These are phyloP conservation scores for Ganoderma boninense DNA, from an alignment of 1,284 basidiomycete genomes.

Conservation along the genomic window DNA sequence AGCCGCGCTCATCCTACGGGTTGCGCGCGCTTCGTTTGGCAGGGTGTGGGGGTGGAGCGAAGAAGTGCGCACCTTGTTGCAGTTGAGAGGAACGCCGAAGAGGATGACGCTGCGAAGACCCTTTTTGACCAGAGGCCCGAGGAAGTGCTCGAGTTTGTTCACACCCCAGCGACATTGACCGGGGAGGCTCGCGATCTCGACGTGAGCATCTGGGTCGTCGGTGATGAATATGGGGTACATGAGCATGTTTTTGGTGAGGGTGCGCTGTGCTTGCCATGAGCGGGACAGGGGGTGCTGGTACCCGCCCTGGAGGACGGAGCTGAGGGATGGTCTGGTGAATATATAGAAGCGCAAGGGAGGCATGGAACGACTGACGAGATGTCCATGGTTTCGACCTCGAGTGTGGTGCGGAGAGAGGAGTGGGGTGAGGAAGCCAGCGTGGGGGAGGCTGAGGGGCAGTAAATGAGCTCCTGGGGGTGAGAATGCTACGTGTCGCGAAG, in stretches of 20 bases:
- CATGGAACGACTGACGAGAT: slow-evolving; percentile 33
- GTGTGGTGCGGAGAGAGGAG: neutral
- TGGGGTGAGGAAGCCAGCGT: slow-evolving; percentile 8
- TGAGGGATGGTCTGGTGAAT: slow-evolving; percentile 32
- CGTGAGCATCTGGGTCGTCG: slow-evolving; percentile 87
- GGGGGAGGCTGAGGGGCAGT: neutral
- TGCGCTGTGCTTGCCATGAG: slow-evolving; percentile 81
- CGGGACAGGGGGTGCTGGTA: slow-evolving; percentile 91
- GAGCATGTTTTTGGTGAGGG: slow-evolving; percentile 89
- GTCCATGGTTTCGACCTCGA: slow-evolving; percentile 28
- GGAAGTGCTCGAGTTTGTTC: slow-evolving; percentile 89
- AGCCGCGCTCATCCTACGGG: slow-evolving; percentile 80
- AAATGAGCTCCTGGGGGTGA: slow-evolving; percentile 2
- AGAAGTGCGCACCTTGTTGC: slow-evolving; percentile 73
- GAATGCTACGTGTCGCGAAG: slow-evolving; percentile 16
- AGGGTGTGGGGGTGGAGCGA: slow-evolving; percentile 5
- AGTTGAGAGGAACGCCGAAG: slow-evolving; percentile 93
- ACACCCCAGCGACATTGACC: slow-evolving; percentile 95
- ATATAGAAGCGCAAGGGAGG: neutral
- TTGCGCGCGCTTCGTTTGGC: neutral
- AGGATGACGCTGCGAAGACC: slow-evolving; percentile 94
- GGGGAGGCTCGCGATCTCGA: slow-evolving; percentile 81
- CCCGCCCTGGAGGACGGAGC: slow-evolving; percentile 90
- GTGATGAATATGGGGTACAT: slow-evolving; percentile 99
- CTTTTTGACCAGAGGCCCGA: slow-evolving; percentile 89